Base-by-base conservation (phyloP, 345 rosid genomes). In the Acer negundo region DNA sequence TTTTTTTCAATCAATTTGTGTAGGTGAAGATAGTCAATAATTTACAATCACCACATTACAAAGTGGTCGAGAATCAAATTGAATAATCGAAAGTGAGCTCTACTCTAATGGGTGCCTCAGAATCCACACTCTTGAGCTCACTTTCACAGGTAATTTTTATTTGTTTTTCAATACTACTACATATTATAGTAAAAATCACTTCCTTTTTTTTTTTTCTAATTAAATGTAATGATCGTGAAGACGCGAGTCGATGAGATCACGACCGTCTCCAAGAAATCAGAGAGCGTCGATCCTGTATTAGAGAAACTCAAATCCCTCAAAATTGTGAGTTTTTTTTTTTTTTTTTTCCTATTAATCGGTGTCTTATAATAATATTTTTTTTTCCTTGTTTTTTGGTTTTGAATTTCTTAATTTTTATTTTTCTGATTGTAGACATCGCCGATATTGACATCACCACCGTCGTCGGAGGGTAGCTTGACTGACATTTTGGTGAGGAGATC, bases 401-500 rank as follows among this genome's bases (percentile, higher is more conserved):
- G 31, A 51, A 20, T 73, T 63, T 46, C 15, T 10, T 10, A 67
- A 55, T 26, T 24, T 44, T 56, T 15, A 55, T 26, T 31, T 44
- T 56, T 15, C 23, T 42, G 42, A 73, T 67, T 80, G 75, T 82
- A 96, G 99, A 80, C 95, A 63, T 80, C 82, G 63, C 99, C 98
- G 51, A 90, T 96, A 75, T 71, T 96, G 79, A 90, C 90, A 75
- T 81, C 91, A 1, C 85, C 85, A 69, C 98, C 87, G 16, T 96
- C 89, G n/a, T 67, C 85, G 58, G 97, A 92, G 77, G 84, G 89
- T 78, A 96, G 97, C 93, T 86, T 96, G 90, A 92, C 97, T 66
- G 99, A 96, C 78, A 96, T 96, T 84, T 87, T 94, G 78, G 94
- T 96, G 47, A 85, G 95, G 67, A 96, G 89, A 86, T 81, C 97